Percentiles rank a stretch among this genome's conserved stretches.
phyloP scores from a whole-genome alignment of 2,329 filamentous ascomycete species.

The Fusarium sublunatum region DNA sequence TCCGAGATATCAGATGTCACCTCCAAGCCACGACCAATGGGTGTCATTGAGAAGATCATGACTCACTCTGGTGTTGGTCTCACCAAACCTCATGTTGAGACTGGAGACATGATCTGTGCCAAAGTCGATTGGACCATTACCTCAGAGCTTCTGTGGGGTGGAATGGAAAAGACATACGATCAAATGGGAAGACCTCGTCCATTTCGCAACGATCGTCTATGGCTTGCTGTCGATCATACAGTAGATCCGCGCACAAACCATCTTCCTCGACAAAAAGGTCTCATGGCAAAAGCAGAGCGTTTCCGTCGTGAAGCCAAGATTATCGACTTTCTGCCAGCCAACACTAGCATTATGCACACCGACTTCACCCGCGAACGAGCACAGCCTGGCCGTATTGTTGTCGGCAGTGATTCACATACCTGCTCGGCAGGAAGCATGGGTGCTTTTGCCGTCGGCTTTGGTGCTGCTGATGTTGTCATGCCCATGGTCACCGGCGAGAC shows the following conservation, averaged over 20 bases:
- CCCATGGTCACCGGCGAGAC: slow-evolving; percentile 58
- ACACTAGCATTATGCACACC: slow-evolving; percentile 59
- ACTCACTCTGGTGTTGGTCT: slow-evolving; percentile 4
- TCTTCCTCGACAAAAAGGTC: slow-evolving; percentile 49
- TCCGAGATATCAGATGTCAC: not conserved
- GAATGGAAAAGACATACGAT: slow-evolving; percentile 49
- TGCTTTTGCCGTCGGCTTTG: slow-evolving; percentile 57
- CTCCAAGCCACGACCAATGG: not conserved
- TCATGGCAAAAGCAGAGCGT: slow-evolving; percentile 53
- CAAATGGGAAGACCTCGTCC: slow-evolving; percentile 55
- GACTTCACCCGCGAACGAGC: slow-evolving; percentile 58
- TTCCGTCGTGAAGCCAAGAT: slow-evolving; percentile 56
- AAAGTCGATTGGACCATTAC: slow-evolving; percentile 15
- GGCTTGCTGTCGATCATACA: slow-evolving; percentile 62
- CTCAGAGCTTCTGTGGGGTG: slow-evolving; percentile 13
- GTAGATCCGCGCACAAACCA: slow-evolving; percentile 58
- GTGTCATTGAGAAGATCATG: slow-evolving; percentile 6
- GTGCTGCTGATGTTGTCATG: slow-evolving; percentile 59
- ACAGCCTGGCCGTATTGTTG: slow-evolving; percentile 57
- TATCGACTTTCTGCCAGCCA: slow-evolving; percentile 49
- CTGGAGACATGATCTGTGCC: slow-evolving; percentile 7
- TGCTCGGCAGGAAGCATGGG: slow-evolving; percentile 57
- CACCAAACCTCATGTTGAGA: not conserved
- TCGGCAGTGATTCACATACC: slow-evolving; percentile 60
- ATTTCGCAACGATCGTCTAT: slow-evolving; percentile 62